Base-by-base conservation (phyloP, 2,329 filamentous ascomycete genomes). In the Ophiostoma tasmaniense region DNA sequence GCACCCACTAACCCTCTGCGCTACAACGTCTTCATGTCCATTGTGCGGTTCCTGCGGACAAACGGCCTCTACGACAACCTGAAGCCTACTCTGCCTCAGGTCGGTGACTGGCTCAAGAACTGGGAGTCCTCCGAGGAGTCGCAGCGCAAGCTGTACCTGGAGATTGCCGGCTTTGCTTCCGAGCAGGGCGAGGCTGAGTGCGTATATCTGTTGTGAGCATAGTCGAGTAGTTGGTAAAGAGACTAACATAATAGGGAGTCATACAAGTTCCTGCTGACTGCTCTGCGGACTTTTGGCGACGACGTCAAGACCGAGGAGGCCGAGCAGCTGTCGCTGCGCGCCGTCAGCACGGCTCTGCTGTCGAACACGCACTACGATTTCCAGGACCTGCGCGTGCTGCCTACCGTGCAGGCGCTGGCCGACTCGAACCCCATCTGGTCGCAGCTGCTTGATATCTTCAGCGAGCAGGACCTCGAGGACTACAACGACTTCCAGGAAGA, bases 401-500 rank as follows among this genome's bases (percentile, higher is more conserved):
- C 91, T 76, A 89, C 90, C 73, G 87, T 99, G 72, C 93, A 97
- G 81, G 90, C 91, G 20, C 89, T 99, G 66, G 88, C 89, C 77
- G 90, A 94, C 76, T 91, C 91, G 67, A 91, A 97, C 77, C 87
- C 91, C 71, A 84, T 90, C 73, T 92, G 94, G 81, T 93, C 91
- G 75, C 92, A 98, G 80, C 87, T 99, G 50, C 90, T 99, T 69
- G 93, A 97, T 76, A 92, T 98, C 76, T 97, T 98, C 81, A 91
- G 92, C 74, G 90, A 95, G 76, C 93, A 98, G 80, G 90, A 93
- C 74, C 88, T 97, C 68, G 93, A 98, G 78, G 92, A 97, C 80
- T 97, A 95, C 83, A 91, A 92, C 79, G 93, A 97, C 80, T 98
- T 98, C 83, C 88, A 92, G 78, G 90, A 96, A 75, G 92, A 96